Conservation (phyloP, 208 protist species). For the Trypanosoma lewisi region DNA sequence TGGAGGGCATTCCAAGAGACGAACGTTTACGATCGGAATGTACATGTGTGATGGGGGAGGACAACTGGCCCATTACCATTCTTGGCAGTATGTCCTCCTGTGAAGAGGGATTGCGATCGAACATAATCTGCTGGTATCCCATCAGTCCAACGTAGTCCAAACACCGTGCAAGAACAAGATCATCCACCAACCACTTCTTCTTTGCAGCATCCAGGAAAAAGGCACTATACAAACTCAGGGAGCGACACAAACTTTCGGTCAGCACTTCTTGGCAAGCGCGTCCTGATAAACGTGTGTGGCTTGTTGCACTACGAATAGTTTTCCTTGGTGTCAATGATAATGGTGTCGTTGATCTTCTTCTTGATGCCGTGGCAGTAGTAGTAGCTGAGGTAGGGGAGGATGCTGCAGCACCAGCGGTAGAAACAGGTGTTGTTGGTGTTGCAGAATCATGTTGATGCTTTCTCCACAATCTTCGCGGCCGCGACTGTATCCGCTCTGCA, state of each 20-base stretch:
- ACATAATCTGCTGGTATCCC: slow-evolving; percentile 56
- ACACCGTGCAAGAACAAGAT: slow-evolving; percentile 64
- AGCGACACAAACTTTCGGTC: slow-evolving; percentile 11
- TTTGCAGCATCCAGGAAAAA: slow-evolving; percentile 55
- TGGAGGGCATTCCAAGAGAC: slow-evolving; percentile 11
- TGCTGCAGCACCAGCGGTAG: background rate
- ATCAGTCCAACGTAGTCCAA: slow-evolving; percentile 74
- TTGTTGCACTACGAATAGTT: no score
- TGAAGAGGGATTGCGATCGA: slow-evolving; percentile 11
- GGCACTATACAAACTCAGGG: slow-evolving; percentile 62
- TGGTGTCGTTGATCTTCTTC: no score
- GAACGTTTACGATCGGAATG: slow-evolving; percentile 17
- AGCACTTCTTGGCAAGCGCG: background rate
- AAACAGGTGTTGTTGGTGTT: background rate
- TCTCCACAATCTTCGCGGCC: background rate
- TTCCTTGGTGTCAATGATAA: no score
- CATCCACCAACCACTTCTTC: slow-evolving; percentile 65
- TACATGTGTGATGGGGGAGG: slow-evolving; percentile 20
- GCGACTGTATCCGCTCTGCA: background rate
- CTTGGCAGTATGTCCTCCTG: background rate
- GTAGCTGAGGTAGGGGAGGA: no score
- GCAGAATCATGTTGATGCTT: background rate
- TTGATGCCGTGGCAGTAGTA: no score
- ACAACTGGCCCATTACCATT: slow-evolving; percentile 10
- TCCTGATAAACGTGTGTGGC: background rate